Base-by-base conservation (phyloP, 2,329 filamentous ascomycete species). In the Penicillium psychrosexuale region DNA sequence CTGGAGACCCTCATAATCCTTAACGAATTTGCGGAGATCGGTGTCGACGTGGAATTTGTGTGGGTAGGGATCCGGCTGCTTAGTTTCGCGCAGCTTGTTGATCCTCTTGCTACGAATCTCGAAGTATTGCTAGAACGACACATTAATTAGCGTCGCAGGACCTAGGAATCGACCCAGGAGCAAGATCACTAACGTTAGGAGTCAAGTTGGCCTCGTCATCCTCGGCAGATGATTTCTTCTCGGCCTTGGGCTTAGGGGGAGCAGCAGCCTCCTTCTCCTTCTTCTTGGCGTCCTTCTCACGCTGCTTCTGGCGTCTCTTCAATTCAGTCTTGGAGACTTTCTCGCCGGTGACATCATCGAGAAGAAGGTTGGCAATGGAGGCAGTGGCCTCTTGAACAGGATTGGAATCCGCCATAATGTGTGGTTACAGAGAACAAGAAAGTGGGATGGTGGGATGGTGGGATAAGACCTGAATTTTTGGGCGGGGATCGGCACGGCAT, bases 271-370 rank as follows among this genome's bases (percentile, higher is more conserved):
- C 89, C 82, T 91, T 93, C 78, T 91, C 86, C 66, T 86, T 86
- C 87, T 96, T 97, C 79, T 91, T 90, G 64, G 88, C 88, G 58
- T 95, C 91, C 76, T 84, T 86, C 75, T 93, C 85, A 64, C 93
- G 87, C 72, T 87, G 83, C 90, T 99, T 99, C 80, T 92, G 85
- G 69, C 93, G 87, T 80, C 90, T 93, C 90, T 99, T 99, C 74
- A 97, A 81, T 78, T 92, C 88, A 15, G 86, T 84, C 85, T 92
- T 92, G 78, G 89, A 92, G 51, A 87, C 81, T 69, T 76, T 86
- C 79, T 99, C 94, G 68, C 94, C 94, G 13, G 94, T 97, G 61
- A 92, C 90, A 70, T 95, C 90, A 75, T 99, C 94, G 47, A 94
- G 84, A 75, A 92, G 83, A 65, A 96, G 82, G 78, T 93, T 90